Percentiles rank a stretch among this genome's conserved stretches.
Conservation (phyloP, 345 rosid species). For the Adansonia digitata region DNA sequence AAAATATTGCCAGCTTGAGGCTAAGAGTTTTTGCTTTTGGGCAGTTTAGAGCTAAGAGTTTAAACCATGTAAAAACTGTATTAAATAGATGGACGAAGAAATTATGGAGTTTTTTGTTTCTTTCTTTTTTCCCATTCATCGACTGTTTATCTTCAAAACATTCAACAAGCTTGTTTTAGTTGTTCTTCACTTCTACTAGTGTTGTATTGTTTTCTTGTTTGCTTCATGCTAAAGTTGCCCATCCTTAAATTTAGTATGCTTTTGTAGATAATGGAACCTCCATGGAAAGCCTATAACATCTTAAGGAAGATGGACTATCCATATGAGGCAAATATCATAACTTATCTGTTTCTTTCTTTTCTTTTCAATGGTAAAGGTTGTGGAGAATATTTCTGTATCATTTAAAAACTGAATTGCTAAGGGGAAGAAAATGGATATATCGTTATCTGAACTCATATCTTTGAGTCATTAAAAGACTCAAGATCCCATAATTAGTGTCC, state of each 20-base stretch:
- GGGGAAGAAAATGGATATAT: background rate
- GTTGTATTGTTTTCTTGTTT: background rate
- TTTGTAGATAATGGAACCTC: constrained; percentile 91
- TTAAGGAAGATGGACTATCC: constrained; percentile 92
- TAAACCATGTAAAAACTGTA: background rate
- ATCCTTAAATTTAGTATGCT: background rate
- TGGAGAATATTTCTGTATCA: background rate
- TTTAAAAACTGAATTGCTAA: background rate
- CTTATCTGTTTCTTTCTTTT: background rate
- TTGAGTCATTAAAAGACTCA: background rate
- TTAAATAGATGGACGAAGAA: background rate
- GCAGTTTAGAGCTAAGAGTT: background rate
- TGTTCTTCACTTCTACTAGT: too few species aligned
- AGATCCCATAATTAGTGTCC: background rate
- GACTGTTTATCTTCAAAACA: too few species aligned
- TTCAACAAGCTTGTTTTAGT: background rate
- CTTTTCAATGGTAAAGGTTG: background rate
- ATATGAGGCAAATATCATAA: constrained; percentile 56
- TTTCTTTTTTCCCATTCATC: background rate
- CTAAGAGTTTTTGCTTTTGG: background rate
- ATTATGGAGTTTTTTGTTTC: background rate
- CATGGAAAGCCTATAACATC: constrained; percentile 81
- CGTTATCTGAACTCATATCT: background rate
- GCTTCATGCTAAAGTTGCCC: background rate
- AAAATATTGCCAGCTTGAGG: background rate